phyloP scores from a whole-genome alignment of 1,284 basidiomycete species.

The Takashimella koratensis region DNA sequence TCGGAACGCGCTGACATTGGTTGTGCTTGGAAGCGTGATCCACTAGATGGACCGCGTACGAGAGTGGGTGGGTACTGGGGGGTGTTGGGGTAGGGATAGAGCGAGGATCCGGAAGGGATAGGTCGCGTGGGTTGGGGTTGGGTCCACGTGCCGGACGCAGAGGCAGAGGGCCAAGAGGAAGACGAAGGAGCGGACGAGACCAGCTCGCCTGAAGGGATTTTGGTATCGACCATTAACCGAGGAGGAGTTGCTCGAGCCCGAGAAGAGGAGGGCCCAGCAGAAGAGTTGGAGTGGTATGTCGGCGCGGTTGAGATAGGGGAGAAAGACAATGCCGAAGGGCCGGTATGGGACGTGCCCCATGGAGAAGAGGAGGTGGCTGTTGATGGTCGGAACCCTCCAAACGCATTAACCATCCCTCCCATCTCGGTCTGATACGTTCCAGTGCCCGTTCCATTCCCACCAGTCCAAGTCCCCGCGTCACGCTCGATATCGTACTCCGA shows the following conservation, averaged over 20 bases:
- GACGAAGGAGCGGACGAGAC: background rate
- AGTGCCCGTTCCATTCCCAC: background rate
- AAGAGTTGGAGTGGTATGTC: too few relatives aligned
- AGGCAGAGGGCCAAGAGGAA: background rate
- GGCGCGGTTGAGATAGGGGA: too few relatives aligned
- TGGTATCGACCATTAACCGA: constrained; percentile 15
- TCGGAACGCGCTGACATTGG: background rate
- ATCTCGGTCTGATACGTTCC: background rate
- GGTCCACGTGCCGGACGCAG: background rate
- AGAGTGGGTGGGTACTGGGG: background rate
- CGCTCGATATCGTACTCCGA: constrained; percentile 18
- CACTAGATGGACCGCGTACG: background rate
- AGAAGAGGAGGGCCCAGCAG: background rate
- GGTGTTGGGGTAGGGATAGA: background rate
- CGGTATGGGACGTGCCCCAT: background rate
- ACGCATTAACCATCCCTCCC: background rate
- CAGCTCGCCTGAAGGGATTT: constrained; percentile 1
- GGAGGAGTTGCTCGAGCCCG: background rate
- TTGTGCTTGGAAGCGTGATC: too few relatives aligned
- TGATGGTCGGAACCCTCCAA: background rate
- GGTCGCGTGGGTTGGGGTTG: too few relatives aligned
- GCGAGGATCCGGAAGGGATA: background rate
- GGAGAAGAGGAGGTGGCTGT: background rate
- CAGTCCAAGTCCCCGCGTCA: constrained; percentile 8
- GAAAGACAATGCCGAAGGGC: background rate